Base-by-base conservation (phyloP, 2,329 filamentous ascomycete species). In the Sphaerostilbella broomeana region DNA sequence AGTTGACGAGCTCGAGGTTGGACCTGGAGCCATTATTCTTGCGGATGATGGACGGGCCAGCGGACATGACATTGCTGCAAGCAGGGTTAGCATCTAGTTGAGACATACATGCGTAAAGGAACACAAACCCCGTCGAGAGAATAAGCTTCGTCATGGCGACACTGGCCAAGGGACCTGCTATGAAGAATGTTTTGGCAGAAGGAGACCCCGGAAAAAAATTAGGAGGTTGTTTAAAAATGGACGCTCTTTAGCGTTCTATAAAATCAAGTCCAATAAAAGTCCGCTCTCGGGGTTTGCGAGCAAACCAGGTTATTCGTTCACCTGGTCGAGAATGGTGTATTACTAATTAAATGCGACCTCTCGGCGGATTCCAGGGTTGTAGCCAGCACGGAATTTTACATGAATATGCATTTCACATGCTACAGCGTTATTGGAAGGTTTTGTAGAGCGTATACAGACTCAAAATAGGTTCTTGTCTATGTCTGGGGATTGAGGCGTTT, bases 1-100 rank as follows among this genome's bases (percentile, higher is more conserved):
- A 86, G 55, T 87, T 89, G 48, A 88, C 84, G 52, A 98, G 77
- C 64, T 98, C 92, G 52, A 89, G 81, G 60, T 97, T 97, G 39
- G 90, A 95, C 59, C 89, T 87, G 25, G 47, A 47, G 49, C 78
- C 77, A 44, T 81, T 75, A 12, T 82, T 79, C 55, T 85, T 86
- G 47, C 86, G 81, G 61, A 95, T 83, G 47, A 95, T 82, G 34
- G 87, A 86, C 42, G 85, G 84, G 42, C 86, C 85, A 47, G 79
- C 81, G 53, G 82, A 82, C 74, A 94, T 86, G 60, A 94, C 84
- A 69, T 94, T 95, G 57, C 75, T 78, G 52, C 32, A 42, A 31
- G 16, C 20, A 15, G 5, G 24, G 20, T 44, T 35, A 46, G 43
- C 30, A 31, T 33, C 39, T 41, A 42, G 38, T 22, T 17, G 16